A percentile compares a stretch with the other conserved stretches of the same genome.
phyloP scores from a whole-genome alignment of 306 rosid species.

The Quercus variabilis region DNA sequence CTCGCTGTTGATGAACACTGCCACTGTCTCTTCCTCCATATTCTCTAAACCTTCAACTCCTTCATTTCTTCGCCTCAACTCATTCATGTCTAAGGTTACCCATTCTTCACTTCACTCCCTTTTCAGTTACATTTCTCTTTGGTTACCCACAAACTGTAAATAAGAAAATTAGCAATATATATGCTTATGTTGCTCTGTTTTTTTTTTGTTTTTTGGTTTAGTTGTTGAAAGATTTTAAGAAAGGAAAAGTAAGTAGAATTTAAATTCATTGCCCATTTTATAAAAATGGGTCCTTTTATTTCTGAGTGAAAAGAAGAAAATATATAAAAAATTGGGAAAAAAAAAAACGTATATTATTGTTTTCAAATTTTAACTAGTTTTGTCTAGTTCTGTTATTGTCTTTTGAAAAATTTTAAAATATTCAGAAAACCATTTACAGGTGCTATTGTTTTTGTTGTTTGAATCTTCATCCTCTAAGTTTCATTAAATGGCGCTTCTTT shows the following conservation, averaged over 20 bases:
- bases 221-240: too few relatives aligned
- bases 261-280: not conserved
- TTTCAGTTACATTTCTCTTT: not conserved
- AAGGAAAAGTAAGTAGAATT: not conserved
- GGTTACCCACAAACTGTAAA: too few relatives aligned
- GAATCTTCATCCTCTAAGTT: not conserved
- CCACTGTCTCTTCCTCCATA: slow-evolving; percentile 30
- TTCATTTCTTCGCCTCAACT: slow-evolving; percentile 37
- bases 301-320: not conserved
- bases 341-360: not conserved
- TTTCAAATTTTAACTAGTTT: not conserved
- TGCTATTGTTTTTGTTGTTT: not conserved
- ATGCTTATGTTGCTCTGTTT: too few relatives aligned
- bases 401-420: not conserved
- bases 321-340: too few relatives aligned
- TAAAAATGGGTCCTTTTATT: not conserved
- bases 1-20: slow-evolving; percentile 31
- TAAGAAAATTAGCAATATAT: too few relatives aligned
- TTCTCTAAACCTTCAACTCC: slow-evolving; percentile 28
- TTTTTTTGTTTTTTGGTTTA: not conserved
- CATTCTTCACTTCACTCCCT: not conserved
- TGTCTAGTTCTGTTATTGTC: not conserved
- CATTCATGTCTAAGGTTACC: slow-evolving; percentile 49
- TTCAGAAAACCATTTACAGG: not conserved
- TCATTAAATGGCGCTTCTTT: too few relatives aligned